Evolutionary conservation across 2,329 filamentous ascomycete species (phyloP).

Genomic region (Ophiosphaerella korrae): DNA sequence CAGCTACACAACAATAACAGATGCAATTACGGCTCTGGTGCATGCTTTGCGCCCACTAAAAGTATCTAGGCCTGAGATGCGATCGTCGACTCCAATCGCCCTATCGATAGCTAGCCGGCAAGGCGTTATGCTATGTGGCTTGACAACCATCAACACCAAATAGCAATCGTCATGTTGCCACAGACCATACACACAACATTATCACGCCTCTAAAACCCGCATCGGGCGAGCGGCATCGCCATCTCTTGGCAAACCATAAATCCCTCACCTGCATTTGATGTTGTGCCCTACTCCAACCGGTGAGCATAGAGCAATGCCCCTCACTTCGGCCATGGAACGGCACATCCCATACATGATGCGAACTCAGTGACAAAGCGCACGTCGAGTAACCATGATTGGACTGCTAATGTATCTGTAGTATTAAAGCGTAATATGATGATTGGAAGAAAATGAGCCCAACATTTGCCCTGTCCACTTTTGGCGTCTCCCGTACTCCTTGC

Average conservation of each 20-base stretch:
- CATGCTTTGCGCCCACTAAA: too few relatives aligned
- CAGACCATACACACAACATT: not conserved
- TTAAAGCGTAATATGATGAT: constrained; percentile 14
- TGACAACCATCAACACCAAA: constrained; percentile 26
- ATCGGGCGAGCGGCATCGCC: constrained; percentile 8
- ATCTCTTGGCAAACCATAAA: constrained; percentile 29
- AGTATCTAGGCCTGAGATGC: constrained; percentile 26
- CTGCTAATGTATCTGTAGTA: too few relatives aligned
- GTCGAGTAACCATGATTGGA: constrained; percentile 15
- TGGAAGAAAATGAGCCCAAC: constrained; percentile 17
- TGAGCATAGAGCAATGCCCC: not conserved
- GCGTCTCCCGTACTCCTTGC: not conserved
- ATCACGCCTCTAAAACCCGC: not conserved
- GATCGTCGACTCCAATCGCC: constrained; percentile 1
- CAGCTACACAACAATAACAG: constrained; percentile 33
- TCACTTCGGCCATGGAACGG: not conserved
- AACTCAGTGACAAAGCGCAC: not conserved
- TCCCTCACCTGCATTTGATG: constrained; percentile 37
- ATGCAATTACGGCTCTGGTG: constrained; percentile 21
- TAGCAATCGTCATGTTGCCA: constrained; percentile 14
- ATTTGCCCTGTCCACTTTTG: too few relatives aligned
- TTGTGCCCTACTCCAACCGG: constrained; percentile 17
- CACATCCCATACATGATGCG: not conserved
- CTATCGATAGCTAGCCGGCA: constrained; percentile 32
- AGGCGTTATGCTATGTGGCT: constrained; percentile 18